Evolutionary conservation across 2,329 filamentous ascomycete genomes (phyloP).

Genomic region (Fusarium bactridioides): DNA sequence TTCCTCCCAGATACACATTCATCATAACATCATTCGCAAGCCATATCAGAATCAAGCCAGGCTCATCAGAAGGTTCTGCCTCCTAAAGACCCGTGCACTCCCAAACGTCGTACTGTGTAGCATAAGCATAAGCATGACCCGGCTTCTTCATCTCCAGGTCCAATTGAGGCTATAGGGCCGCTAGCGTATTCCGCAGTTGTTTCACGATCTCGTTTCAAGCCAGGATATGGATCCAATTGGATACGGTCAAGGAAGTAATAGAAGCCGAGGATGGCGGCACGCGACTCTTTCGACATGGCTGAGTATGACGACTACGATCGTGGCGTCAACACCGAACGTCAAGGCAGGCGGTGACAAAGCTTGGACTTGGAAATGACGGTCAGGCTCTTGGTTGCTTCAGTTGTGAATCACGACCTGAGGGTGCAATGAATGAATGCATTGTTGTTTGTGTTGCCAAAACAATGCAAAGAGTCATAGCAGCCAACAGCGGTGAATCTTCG

Average conservation of each 20-base stretch:
- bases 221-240: slow-evolving; percentile 12
- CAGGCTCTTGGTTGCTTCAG: background rate
- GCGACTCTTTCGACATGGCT: background rate
- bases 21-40: slow-evolving; percentile 2
- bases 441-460: background rate
- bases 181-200: slow-evolving; percentile 21
- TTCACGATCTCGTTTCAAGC: slow-evolving; percentile 36
- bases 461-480: background rate
- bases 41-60: background rate
- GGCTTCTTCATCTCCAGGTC: slow-evolving; percentile 1
- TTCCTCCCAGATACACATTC: background rate
- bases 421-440: background rate
- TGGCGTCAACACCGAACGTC: slow-evolving; percentile 7
- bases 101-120: slow-evolving; percentile 3
- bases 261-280: slow-evolving; percentile 16
- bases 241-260: slow-evolving; percentile 23
- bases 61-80: background rate
- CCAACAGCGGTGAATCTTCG: background rate
- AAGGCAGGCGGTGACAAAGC: slow-evolving; percentile 4
- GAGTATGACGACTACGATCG: slow-evolving; percentile 1
- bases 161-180: slow-evolving; percentile 10
- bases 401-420: background rate
- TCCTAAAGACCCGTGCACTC: background rate
- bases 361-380: background rate
- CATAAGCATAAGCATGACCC: slow-evolving; percentile 32